phyloP scores from a whole-genome alignment of 2,329 filamentous ascomycete species.

The Penicillium sp. region DNA sequence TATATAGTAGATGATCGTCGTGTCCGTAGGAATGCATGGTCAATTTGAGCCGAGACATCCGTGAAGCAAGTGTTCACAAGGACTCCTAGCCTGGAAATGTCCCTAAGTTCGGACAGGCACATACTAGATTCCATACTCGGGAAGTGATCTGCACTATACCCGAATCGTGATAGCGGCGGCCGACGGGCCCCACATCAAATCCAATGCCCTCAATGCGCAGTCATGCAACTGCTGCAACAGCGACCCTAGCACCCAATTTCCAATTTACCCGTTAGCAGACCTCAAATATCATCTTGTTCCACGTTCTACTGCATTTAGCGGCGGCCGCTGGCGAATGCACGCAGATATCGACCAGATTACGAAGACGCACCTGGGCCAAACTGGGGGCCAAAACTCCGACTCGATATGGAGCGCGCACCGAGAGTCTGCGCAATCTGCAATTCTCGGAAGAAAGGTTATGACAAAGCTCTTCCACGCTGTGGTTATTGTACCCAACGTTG shows the following conservation, averaged over 20 bases:
- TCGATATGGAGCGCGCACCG: constrained; percentile 1
- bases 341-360: background rate
- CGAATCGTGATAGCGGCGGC: background rate
- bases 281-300: background rate
- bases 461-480: constrained; percentile 2
- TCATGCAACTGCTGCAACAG: no score
- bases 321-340: background rate
- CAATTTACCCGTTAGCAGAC: no score
- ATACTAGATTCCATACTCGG: background rate
- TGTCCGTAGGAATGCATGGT: no score
- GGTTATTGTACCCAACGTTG: constrained; percentile 3
- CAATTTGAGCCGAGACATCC: background rate
- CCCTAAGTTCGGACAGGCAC: no score
- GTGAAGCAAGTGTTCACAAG: background rate
- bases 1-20: no score
- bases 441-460: constrained; percentile 3
- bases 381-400: background rate
- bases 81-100: background rate
- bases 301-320: background rate
- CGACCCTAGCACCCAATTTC: no score
- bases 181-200: background rate
- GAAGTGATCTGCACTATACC: background rate
- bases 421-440: constrained; percentile 3
- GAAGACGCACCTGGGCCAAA: background rate
- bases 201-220: background rate